Evolutionary conservation across 129 eudicot genomes (phyloP).

Genomic region (Helianthus annuus): HanXRQr2.0-SUNRISE NC_035439.2:47563397-47563896

Average conservation of each 20-base stretch:
- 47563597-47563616: neutral
- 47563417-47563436: neutral
- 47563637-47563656: conserved; percentile 1
- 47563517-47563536: too few relatives aligned
- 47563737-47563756: conserved; percentile 8
- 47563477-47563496: neutral
- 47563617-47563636: neutral
- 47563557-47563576: neutral
- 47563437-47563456: neutral
- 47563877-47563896: conserved; percentile 49
- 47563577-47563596: neutral
- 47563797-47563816: neutral
- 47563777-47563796: neutral
- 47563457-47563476: neutral
- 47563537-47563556: neutral
- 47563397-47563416: neutral
- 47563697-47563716: conserved; percentile 99
- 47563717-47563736: conserved; percentile 98
- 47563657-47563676: conserved; percentile 26
- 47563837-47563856: conserved; percentile 71
- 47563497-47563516: neutral
- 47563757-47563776: neutral
- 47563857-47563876: conserved; percentile 70
- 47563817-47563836: conserved; percentile 92
- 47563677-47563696: conserved; percentile 90